A percentile compares a stretch with the other conserved stretches of the same genome.
phyloP scores from a whole-genome alignment of 179 eudicot species.

The Amaranthus tricolor region DNA sequence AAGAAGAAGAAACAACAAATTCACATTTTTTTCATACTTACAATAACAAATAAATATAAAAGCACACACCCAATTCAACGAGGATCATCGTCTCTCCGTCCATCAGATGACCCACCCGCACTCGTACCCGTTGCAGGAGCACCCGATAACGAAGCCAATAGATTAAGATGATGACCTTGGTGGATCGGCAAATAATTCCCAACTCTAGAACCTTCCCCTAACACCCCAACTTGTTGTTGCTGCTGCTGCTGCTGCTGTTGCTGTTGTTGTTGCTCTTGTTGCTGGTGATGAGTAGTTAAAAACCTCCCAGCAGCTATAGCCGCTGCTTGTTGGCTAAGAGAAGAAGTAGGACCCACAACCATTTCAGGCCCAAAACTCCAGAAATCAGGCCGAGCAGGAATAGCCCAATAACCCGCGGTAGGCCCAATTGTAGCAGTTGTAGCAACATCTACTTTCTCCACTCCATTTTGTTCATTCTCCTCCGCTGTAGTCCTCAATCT shows the following conservation, averaged over 20 bases:
- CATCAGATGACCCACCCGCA: conserved; percentile 21
- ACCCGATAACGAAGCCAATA: conserved; percentile 85
- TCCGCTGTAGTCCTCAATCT: conserved; percentile 54
- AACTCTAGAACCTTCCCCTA: conserved; percentile 57
- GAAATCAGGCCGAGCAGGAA: conserved; percentile 69
- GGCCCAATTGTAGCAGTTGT: conserved; percentile 34
- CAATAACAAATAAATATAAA: not conserved
- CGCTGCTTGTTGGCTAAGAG: conserved; percentile 17
- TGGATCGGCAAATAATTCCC: conserved; percentile 79
- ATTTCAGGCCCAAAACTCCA: conserved; percentile 83
- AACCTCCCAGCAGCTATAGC: conserved; percentile 46
- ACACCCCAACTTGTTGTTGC: conserved; percentile 44
- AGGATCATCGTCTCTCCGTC: conserved; percentile 65
- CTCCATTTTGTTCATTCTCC: conserved; percentile 33
- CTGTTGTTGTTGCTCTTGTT: conserved; percentile 12
- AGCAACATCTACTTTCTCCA: conserved; percentile 37
- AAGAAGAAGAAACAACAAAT: not conserved
- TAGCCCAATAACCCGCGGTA: conserved; percentile 75
- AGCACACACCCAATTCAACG: conserved; percentile 33
- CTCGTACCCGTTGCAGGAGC: conserved; percentile 35
- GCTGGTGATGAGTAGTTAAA: conserved; percentile 25
- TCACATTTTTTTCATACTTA: conserved; percentile 14
- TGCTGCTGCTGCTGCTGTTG: conserved; percentile 16
- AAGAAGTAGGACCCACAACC: conserved; percentile 28
- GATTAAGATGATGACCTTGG: conserved; percentile 85